A percentile compares a stretch with the other conserved stretches of the same genome.
These are phyloP conservation scores for Pythium inflatum DNA, from an alignment of 352 stramenopile genomes.

Conservation along the genomic window DNA sequence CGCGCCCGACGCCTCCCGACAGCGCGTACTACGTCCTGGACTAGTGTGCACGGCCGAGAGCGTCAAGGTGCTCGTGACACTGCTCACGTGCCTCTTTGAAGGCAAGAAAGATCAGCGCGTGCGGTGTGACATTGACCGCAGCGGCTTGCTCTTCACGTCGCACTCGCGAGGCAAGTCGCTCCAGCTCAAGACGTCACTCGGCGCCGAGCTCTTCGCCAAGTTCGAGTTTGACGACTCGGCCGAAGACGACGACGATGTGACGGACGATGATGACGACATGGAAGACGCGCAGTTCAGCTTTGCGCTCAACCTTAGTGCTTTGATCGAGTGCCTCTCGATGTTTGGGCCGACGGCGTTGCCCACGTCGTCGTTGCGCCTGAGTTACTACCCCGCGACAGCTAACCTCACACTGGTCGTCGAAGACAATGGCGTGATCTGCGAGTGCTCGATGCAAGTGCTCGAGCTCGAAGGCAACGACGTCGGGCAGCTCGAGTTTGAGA, in stretches of 20 bases:
- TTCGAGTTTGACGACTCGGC: conserved; percentile 46
- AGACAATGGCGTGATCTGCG: conserved; percentile 82
- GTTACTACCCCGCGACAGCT: conserved; percentile 61
- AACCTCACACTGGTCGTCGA: conserved; percentile 76
- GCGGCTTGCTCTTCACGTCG: conserved; percentile 71
- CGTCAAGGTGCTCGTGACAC: conserved; percentile 75
- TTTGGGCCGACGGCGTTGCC: conserved; percentile 66
- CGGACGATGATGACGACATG: conserved; percentile 19
- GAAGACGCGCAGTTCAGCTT: conserved; percentile 64
- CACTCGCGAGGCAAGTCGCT: conserved; percentile 87
- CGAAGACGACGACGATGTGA: conserved; percentile 20
- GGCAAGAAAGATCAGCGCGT: conserved; percentile 82
- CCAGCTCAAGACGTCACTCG: conserved; percentile 85
- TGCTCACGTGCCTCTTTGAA: conserved; percentile 66
- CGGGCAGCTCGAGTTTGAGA: conserved; percentile 75
- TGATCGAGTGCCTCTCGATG: conserved; percentile 84
- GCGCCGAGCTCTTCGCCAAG: conserved; percentile 74
- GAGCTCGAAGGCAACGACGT: conserved; percentile 80
- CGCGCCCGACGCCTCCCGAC: background rate
- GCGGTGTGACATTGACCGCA: conserved; percentile 69
- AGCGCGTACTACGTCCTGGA: conserved; percentile 34
- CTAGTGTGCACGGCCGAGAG: conserved; percentile 67
- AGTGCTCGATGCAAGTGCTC: conserved; percentile 82
- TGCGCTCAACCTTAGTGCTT: conserved; percentile 65
- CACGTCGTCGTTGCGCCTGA: conserved; percentile 79